Percentiles rank a stretch among this genome's conserved stretches.
Evolutionary conservation across 2,329 filamentous ascomycete genomes (phyloP).

Genomic region (Diaporthe citri): DNA sequence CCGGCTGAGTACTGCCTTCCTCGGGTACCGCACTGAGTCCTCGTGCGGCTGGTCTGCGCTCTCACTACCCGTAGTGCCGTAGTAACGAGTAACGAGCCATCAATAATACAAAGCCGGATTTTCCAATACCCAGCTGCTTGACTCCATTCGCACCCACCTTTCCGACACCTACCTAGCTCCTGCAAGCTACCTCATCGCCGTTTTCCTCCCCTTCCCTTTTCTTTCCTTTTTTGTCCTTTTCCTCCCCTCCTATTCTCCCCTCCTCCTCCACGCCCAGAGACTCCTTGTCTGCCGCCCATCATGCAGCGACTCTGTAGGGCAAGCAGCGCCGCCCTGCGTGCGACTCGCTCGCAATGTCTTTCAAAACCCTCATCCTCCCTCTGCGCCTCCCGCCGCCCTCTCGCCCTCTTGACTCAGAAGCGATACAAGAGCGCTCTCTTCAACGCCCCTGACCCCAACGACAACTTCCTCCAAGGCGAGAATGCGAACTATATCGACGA

Average conservation of each 20-base stretch:
- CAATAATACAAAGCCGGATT: conserved; percentile 32
- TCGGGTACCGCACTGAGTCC: conserved; percentile 28
- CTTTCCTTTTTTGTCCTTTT: conserved; percentile 24
- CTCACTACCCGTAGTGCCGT: conserved; percentile 2
- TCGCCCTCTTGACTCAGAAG: conserved; percentile 64
- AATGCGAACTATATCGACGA: conserved; percentile 99
- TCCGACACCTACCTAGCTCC: conserved; percentile 29
- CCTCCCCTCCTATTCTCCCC: conserved; percentile 28
- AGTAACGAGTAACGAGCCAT: conserved; percentile 14
- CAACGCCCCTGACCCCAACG: conserved; percentile 80
- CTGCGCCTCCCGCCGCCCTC: conserved; percentile 61
- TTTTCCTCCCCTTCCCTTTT: conserved; percentile 34
- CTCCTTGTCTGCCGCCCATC: conserved; percentile 29
- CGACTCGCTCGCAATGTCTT: conserved; percentile 54
- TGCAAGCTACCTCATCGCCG: conserved; percentile 35
- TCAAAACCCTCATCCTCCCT: conserved; percentile 52
- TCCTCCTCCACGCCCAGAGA: neutral
- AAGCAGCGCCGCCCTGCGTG: conserved; percentile 46
- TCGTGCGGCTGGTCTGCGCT: conserved; percentile 1
- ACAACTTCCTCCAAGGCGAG: conserved; percentile 96
- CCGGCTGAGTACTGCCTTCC: conserved; percentile 17
- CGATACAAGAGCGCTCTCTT: conserved; percentile 68
- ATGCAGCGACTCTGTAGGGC: conserved; percentile 41
- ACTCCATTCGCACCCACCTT: conserved; percentile 36
- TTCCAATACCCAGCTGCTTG: conserved; percentile 28